Evolutionary conservation across 768 basidiomycete genomes (phyloP).

Genomic region (Rhizopogon salebrosus): DNA sequence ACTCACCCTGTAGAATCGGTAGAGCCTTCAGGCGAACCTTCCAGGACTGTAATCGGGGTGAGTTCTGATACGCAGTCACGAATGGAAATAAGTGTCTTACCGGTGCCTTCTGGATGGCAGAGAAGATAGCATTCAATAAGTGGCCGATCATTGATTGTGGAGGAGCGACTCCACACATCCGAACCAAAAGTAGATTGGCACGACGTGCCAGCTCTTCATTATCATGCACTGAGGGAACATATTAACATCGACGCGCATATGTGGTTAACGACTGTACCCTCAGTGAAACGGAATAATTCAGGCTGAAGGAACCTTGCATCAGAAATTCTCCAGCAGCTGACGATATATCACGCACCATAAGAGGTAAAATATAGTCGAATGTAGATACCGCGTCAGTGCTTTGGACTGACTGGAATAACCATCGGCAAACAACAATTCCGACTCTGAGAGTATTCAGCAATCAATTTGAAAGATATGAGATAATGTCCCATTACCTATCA

Average conservation of each 20-base stretch:
- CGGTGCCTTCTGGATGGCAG: constrained; percentile 69
- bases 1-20: constrained; percentile 71
- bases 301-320: constrained; percentile 38
- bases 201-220: constrained; percentile 64
- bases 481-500: constrained; percentile 48
- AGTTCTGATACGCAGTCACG: constrained; percentile 2
- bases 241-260: not conserved
- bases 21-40: constrained; percentile 80
- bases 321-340: not conserved
- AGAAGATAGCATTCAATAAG: constrained; percentile 68
- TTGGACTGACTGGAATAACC: constrained; percentile 70
- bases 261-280: constrained; percentile 34
- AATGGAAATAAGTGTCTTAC: constrained; percentile 35
- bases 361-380: constrained; percentile 78
- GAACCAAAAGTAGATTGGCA: constrained; percentile 66
- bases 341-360: constrained; percentile 51
- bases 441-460: constrained; percentile 34
- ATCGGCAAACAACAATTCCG: constrained; percentile 66
- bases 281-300: constrained; percentile 71
- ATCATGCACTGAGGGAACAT: constrained; percentile 49
- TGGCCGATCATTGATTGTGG: constrained; percentile 64
- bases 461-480: not conserved
- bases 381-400: constrained; percentile 71
- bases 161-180: constrained; percentile 83
- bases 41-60: constrained; percentile 63